Base-by-base conservation (phyloP, 768 basidiomycete species). In the Lactarius indigo region DNA sequence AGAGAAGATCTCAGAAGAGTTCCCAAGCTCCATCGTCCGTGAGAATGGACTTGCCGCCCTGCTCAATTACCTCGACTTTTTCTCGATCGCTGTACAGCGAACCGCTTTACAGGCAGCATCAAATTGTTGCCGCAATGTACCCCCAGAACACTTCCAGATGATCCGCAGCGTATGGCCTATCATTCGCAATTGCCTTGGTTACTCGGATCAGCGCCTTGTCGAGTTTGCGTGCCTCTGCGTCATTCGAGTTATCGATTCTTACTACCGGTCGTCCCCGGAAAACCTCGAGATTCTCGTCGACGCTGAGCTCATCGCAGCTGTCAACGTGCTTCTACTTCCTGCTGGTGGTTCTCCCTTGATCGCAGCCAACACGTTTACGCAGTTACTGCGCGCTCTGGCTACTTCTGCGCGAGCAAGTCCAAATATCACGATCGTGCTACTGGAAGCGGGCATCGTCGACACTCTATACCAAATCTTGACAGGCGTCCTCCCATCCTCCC, bases 1-100 rank as follows among this genome's bases (percentile, higher is more conserved):
- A 80, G 94, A 98, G 80, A 99, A 99, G 80, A 96, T 99, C 41
- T 96, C 96, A 3, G 94, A 96, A 75, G 97, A 98, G 77, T 96
- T 95, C 71, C 96, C 97, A 1, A 90, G 91, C 70, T 88, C 95
- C 18, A 97, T 99, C 71, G 95, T 97, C 28, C 89, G 94, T 63
- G 97, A 98, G 79, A 94, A 94, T 60, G 97, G 97, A 31, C 83
- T 99, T 23, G 87, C 91, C 12, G 96, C 96, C 31, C 81, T 98
- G 44, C 86, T 98, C 72, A 94, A 92, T 75, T 98, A 92, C 77
- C 87, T 99, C 72, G 96, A 98, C 79, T 99, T 99, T 80, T 98
- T 98, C 79, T 95, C 94, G 18, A 98, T 96, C 72, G 92, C 95
- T 35, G 96, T 98, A 15, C 97, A 99, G 75, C 86, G 97, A 59